phyloP scores from a whole-genome alignment of 441 rosid genomes.

The Biscutella laevigata region DNA sequence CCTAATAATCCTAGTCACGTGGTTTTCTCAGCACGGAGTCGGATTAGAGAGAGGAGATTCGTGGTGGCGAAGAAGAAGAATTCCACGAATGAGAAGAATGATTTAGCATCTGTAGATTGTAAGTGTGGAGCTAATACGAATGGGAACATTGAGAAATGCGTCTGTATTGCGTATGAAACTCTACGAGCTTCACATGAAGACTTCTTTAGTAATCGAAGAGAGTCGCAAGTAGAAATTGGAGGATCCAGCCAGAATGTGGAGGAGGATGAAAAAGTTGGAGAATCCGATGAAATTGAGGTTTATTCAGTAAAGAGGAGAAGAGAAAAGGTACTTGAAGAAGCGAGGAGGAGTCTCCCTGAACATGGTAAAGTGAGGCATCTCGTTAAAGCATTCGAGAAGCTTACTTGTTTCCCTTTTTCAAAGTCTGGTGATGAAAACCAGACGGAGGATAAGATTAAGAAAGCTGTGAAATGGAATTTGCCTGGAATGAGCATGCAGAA shows the following conservation, averaged over 20 bases:
- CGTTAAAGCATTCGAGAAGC: constrained; percentile 73
- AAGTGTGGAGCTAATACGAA: constrained; percentile 48
- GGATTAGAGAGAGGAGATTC: constrained; percentile 65
- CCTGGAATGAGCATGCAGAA: constrained; percentile 49
- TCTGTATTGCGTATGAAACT: constrained; percentile 63
- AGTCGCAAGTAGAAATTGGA: constrained; percentile 16
- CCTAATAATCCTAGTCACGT: constrained; percentile 10
- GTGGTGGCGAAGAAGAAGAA: constrained; percentile 76
- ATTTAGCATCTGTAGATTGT: constrained; percentile 32
- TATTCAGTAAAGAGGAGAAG: constrained; percentile 68
- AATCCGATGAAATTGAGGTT: not conserved
- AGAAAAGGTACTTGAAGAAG: constrained; percentile 60
- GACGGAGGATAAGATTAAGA: constrained; percentile 26
- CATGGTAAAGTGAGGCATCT: constrained; percentile 72
- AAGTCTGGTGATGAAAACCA: constrained; percentile 29
- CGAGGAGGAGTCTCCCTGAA: constrained; percentile 65
- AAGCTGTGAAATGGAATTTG: constrained; percentile 57
- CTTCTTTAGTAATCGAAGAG: constrained; percentile 33
- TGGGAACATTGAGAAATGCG: constrained; percentile 43
- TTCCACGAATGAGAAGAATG: constrained; percentile 28
- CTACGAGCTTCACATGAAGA: constrained; percentile 75
- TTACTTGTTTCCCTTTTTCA: constrained; percentile 39
- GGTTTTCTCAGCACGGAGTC: constrained; percentile 48
- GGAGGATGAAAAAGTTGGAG: constrained; percentile 25
- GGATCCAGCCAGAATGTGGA: constrained; percentile 21